phyloP scores from a whole-genome alignment of 1,284 basidiomycete species.

The Exobasidium cylindrosporum region DNA sequence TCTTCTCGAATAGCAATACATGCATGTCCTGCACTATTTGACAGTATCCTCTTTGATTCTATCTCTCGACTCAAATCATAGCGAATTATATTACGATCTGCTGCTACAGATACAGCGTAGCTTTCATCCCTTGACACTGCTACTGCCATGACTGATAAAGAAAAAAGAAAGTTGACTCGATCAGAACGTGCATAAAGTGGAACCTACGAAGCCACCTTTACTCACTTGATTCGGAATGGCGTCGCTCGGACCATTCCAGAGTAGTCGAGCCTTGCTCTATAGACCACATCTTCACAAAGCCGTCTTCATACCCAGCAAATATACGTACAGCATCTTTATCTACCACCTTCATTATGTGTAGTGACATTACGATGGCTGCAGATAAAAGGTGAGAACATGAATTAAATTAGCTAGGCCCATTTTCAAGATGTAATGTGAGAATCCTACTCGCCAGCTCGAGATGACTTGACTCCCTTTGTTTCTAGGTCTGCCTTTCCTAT shows the following conservation, averaged over 20 bases:
- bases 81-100: neutral
- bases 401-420: neutral
- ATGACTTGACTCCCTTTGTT: neutral
- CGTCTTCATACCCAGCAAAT: constrained; percentile 8
- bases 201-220: too few species aligned
- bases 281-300: neutral
- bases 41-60: neutral
- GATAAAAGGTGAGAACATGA: neutral
- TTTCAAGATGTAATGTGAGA: neutral
- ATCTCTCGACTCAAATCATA: neutral
- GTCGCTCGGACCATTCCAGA: constrained; percentile 1
- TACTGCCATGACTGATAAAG: constrained; percentile 1
- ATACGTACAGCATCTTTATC: neutral
- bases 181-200: too few species aligned
- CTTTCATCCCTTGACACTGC: neutral
- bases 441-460: neutral
- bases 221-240: constrained; percentile 9
- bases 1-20: constrained; percentile 8
- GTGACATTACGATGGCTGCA: constrained; percentile 8
- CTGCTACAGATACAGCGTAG: constrained; percentile 9
- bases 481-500: constrained; percentile 6
- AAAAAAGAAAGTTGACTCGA: too few species aligned
- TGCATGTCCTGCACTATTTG: neutral
- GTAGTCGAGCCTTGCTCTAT: neutral
- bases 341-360: neutral